Conservation (phyloP, 2,329 filamentous ascomycete species). For the Aspergillus fijiensis region DNA sequence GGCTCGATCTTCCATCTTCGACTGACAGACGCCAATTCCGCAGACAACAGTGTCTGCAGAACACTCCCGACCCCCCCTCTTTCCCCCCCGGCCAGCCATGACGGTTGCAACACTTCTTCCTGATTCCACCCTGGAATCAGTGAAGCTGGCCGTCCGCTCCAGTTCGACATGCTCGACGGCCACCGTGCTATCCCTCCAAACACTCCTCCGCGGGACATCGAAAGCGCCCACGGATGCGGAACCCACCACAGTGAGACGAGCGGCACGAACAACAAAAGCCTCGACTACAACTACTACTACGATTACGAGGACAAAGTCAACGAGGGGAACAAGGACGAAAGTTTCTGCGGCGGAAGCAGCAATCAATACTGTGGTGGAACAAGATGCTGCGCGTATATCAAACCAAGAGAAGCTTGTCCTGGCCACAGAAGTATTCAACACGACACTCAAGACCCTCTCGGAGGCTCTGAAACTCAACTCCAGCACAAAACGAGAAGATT, state of each 20-base stretch:
- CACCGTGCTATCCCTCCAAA: slow-evolving; percentile 42
- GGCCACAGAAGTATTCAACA: slow-evolving; percentile 49
- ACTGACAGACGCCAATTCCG: background rate
- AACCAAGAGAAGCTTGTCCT: slow-evolving; percentile 42
- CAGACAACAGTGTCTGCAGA: background rate
- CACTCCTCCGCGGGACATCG: slow-evolving; percentile 34
- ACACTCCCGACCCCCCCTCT: background rate
- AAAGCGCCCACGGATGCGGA: slow-evolving; percentile 24
- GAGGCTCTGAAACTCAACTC: slow-evolving; percentile 38
- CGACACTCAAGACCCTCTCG: slow-evolving; percentile 44
- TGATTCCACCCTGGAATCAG: slow-evolving; percentile 41
- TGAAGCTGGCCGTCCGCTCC: slow-evolving; percentile 56
- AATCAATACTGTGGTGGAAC: slow-evolving; percentile 25
- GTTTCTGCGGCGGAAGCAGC: slow-evolving; percentile 26
- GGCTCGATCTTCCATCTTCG: slow-evolving; percentile 3
- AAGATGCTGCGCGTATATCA: slow-evolving; percentile 31
- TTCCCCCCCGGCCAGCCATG: slow-evolving; percentile 21
- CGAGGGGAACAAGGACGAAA: slow-evolving; percentile 28
- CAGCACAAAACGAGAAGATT: slow-evolving; percentile 17
- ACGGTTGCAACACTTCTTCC: slow-evolving; percentile 34
- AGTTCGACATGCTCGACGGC: slow-evolving; percentile 54
- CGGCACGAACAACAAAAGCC: slow-evolving; percentile 27
- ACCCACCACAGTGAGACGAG: slow-evolving; percentile 20
- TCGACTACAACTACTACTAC: slow-evolving; percentile 22
- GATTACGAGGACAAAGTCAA: slow-evolving; percentile 25